phyloP scores from a whole-genome alignment of 805 yeast species.

The Suhomyces kilbournensis region DNA sequence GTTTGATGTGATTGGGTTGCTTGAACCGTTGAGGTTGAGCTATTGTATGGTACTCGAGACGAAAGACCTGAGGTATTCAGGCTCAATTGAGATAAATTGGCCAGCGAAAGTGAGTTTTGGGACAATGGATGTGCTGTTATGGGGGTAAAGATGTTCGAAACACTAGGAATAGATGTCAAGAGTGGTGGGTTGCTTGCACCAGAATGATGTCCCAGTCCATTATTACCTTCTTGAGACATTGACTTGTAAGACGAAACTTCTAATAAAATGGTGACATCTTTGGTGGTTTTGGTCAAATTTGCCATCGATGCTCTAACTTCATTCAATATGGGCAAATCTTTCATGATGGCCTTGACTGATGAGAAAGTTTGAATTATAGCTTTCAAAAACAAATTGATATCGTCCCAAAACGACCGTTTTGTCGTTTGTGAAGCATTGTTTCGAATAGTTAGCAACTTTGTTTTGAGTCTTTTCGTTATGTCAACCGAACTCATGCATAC shows the following conservation, averaged over 20 bases:
- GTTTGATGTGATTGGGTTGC: background rate
- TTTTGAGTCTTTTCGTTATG: slow-evolving; percentile 64
- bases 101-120: slow-evolving; percentile 12
- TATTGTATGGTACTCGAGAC: background rate
- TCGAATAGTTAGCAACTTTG: slow-evolving; percentile 50
- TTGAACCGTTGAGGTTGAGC: background rate
- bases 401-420: slow-evolving; percentile 76
- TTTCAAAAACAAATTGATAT: slow-evolving; percentile 75
- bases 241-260: slow-evolving; percentile 47
- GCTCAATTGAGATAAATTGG: slow-evolving; percentile 11
- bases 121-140: slow-evolving; percentile 23
- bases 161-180: slow-evolving; percentile 29
- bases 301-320: slow-evolving; percentile 81
- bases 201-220: slow-evolving; percentile 1
- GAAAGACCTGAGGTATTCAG: slow-evolving; percentile 2
- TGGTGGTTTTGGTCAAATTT: slow-evolving; percentile 79
- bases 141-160: slow-evolving; percentile 32
- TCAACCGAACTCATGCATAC: slow-evolving; percentile 81
- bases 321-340: slow-evolving; percentile 73
- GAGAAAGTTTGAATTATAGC: slow-evolving; percentile 82
- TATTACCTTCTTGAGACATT: slow-evolving; percentile 22
- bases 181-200: slow-evolving; percentile 18
- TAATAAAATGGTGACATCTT: slow-evolving; percentile 83
- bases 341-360: slow-evolving; percentile 76
- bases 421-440: slow-evolving; percentile 47